Percentiles rank a stretch among this genome's conserved stretches.
Evolutionary conservation across 768 basidiomycete genomes (phyloP).

Genomic region (Phanerochaete sordida): DNA sequence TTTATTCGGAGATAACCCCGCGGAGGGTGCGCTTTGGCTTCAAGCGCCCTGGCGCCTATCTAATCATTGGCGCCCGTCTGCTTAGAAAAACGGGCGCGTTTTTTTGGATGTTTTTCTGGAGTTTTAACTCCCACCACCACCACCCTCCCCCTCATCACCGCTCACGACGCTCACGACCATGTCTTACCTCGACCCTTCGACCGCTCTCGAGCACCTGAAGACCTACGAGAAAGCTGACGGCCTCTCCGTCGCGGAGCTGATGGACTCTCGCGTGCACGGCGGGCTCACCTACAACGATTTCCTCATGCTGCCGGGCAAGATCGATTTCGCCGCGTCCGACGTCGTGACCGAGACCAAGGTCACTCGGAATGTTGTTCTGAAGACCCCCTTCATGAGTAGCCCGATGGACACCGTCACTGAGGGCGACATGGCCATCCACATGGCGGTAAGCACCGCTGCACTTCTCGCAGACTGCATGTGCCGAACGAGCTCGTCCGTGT

Average conservation of each 20-base stretch:
- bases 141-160: not conserved
- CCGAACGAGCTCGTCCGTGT: slow-evolving; percentile 14
- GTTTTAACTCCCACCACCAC: slow-evolving; percentile 16
- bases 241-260: slow-evolving; percentile 78
- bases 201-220: slow-evolving; percentile 74
- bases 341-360: slow-evolving; percentile 83
- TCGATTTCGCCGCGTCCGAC: slow-evolving; percentile 82
- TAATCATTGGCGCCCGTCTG: not conserved
- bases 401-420: slow-evolving; percentile 99
- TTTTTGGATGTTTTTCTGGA: slow-evolving; percentile 9
- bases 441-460: slow-evolving; percentile 64
- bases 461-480: slow-evolving; percentile 4
- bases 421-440: slow-evolving; percentile 86
- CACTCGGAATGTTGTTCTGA: slow-evolving; percentile 87
- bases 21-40: no score
- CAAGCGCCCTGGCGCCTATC: not conserved
- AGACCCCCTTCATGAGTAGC: slow-evolving; percentile 95
- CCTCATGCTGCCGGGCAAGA: slow-evolving; percentile 90
- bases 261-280: slow-evolving; percentile 81
- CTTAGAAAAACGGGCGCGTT: slow-evolving; percentile 6
- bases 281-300: slow-evolving; percentile 99
- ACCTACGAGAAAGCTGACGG: slow-evolving; percentile 76
- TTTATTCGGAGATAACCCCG: no score
- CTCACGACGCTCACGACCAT: slow-evolving; percentile 18
- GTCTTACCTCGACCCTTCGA: slow-evolving; percentile 58